Evolutionary conservation across 495 filamentous ascomycete genomes (phyloP).

Genomic region (Aspergillus coremiiformis): DNA sequence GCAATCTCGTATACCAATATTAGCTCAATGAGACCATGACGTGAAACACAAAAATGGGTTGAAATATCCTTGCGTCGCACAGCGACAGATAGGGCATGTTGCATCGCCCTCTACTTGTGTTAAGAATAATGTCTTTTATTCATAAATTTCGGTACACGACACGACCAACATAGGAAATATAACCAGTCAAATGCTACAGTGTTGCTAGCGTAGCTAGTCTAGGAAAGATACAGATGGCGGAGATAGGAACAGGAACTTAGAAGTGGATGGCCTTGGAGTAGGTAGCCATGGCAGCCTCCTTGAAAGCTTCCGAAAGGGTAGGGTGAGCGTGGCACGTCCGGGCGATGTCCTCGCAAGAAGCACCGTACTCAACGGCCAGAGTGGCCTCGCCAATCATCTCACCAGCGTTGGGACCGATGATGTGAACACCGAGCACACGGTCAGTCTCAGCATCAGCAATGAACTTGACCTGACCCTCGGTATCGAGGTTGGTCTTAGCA

Average conservation of each 20-base stretch:
- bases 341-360: slow-evolving; percentile 88
- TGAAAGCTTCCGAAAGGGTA: slow-evolving; percentile 94
- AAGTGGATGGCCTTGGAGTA: slow-evolving; percentile 96
- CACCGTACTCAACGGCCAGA: slow-evolving; percentile 92
- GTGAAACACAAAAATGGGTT: not conserved
- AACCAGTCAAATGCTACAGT: slow-evolving; percentile 42
- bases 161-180: slow-evolving; percentile 27
- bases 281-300: slow-evolving; percentile 98
- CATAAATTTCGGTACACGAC: slow-evolving; percentile 15
- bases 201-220: slow-evolving; percentile 39
- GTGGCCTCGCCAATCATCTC: slow-evolving; percentile 99
- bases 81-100: no score
- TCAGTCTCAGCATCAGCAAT: slow-evolving; percentile 95
- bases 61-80: not conserved
- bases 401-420: slow-evolving; percentile 89
- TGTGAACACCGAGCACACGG: slow-evolving; percentile 89
- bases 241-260: slow-evolving; percentile 40
- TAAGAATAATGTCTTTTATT: slow-evolving; percentile 15
- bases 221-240: slow-evolving; percentile 31
- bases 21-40: not conserved
- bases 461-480: slow-evolving; percentile 96
- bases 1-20: not conserved
- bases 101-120: not conserved
- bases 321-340: slow-evolving; percentile 96
- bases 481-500: slow-evolving; percentile 97